Conservation (phyloP, 1,284 basidiomycete species). For the Coriolopsis trogii region DNA sequence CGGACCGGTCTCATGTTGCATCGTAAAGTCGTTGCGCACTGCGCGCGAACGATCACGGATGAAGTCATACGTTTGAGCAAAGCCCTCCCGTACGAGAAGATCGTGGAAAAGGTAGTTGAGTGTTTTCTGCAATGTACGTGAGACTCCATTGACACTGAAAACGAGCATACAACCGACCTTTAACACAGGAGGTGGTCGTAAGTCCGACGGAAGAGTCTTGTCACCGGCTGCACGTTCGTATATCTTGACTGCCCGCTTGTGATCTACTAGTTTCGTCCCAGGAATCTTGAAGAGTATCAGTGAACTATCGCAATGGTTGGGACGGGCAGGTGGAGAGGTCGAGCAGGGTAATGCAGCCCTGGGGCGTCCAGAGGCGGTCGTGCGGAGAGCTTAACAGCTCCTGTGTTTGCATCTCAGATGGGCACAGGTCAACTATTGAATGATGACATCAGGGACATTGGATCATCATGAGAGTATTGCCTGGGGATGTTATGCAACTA, state of each 20-base stretch:
- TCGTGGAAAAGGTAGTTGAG: conserved; percentile 92
- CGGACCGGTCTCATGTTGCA: conserved; percentile 83
- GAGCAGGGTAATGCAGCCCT: conserved; percentile 8
- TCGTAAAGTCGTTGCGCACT: conserved; percentile 92
- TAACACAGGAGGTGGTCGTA: conserved; percentile 86
- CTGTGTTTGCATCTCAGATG: conserved; percentile 21
- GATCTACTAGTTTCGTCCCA: conserved; percentile 81
- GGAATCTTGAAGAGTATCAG: conserved; percentile 58
- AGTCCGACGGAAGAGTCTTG: conserved; percentile 89
- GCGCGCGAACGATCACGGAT: conserved; percentile 92
- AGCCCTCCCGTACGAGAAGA: conserved; percentile 71
- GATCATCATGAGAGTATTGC: neutral
- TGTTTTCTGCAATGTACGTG: conserved; percentile 58
- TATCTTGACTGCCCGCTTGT: conserved; percentile 88
- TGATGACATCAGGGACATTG: neutral
- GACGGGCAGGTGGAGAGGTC: conserved; percentile 9
- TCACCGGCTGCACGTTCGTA: conserved; percentile 96
- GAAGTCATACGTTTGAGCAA: conserved; percentile 79
- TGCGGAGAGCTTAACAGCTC: neutral
- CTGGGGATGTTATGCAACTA: neutral
- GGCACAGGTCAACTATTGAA: conserved; percentile 1
- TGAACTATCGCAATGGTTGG: conserved; percentile 6
- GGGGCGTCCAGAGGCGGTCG: too few species aligned
- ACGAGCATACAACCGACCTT: conserved; percentile 53
- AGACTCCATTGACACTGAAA: conserved; percentile 4